Evolutionary conservation across 169 alveolate species (phyloP).

Genomic region (Plasmodium vivax): DNA sequence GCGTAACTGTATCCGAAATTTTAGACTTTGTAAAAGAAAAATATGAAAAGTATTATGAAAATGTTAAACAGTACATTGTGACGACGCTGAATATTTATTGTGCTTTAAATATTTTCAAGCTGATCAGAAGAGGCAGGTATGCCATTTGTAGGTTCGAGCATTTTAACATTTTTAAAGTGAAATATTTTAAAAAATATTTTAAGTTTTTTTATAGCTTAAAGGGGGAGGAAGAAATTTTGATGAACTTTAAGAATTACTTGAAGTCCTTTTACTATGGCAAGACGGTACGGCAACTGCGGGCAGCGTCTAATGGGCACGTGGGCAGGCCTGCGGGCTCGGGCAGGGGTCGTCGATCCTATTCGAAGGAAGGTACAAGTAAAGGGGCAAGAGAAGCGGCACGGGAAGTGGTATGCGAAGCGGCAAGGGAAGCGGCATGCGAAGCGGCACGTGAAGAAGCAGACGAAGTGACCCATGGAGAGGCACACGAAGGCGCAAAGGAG

Average conservation of each 20-base stretch:
- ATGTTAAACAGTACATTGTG: conserved; percentile 63
- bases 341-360: neutral
- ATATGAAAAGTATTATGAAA: conserved; percentile 70
- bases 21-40: conserved; percentile 68
- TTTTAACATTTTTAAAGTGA: conserved; percentile 42
- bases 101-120: conserved; percentile 58
- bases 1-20: conserved; percentile 73
- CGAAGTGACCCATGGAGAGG: neutral
- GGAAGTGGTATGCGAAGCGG: neutral
- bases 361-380: neutral
- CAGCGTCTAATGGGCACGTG: neutral
- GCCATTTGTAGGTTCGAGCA: conserved; percentile 46
- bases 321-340: neutral
- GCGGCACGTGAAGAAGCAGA: neutral
- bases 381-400: neutral
- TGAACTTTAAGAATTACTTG: conserved; percentile 59
- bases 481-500: neutral
- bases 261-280: conserved; percentile 62
- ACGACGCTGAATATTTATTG: conserved; percentile 57
- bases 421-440: neutral
- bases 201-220: conserved; percentile 59
- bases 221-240: conserved; percentile 70
- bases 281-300: neutral
- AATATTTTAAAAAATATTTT: conserved; percentile 65
- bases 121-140: conserved; percentile 72